phyloP scores from a whole-genome alignment of 2,329 filamentous ascomycete genomes.

The Aspergillus latus region DNA sequence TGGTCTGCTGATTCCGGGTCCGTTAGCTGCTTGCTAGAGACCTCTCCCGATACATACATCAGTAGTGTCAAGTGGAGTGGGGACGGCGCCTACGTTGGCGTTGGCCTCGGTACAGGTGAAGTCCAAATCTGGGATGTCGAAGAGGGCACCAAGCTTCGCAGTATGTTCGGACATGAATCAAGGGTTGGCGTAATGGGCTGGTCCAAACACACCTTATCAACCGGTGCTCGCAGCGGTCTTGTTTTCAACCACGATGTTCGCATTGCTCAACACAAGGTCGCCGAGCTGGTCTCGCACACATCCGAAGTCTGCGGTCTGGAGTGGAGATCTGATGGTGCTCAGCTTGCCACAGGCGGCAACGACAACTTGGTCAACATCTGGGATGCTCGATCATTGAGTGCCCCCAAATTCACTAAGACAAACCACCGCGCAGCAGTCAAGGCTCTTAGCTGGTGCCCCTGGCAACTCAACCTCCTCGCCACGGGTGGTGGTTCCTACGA shows the following conservation, averaged over 20 bases:
- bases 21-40: constrained; percentile 86
- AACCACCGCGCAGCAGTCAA: constrained; percentile 99
- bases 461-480: constrained; percentile 95
- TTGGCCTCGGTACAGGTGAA: constrained; percentile 91
- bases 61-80: constrained; percentile 99
- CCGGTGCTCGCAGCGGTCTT: constrained; percentile 87
- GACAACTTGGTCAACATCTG: constrained; percentile 99
- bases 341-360: constrained; percentile 95
- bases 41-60: constrained; percentile 85
- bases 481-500: constrained; percentile 96
- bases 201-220: constrained; percentile 97
- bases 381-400: constrained; percentile 89
- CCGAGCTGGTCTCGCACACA: constrained; percentile 94
- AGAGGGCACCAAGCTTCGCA: constrained; percentile 90
- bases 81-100: constrained; percentile 92
- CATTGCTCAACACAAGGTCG: constrained; percentile 95
- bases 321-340: constrained; percentile 93
- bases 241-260: constrained; percentile 99
- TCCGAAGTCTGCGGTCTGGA: constrained; percentile 97
- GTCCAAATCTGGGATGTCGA: constrained; percentile 99
- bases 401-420: constrained; percentile 98
- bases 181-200: constrained; percentile 98
- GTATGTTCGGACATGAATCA: constrained; percentile 97
- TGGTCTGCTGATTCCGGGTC: constrained; percentile 95
- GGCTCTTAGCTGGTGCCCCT: constrained; percentile 97